Conservation (phyloP, 306 rosid genomes). For the Glycine soja region DNA sequence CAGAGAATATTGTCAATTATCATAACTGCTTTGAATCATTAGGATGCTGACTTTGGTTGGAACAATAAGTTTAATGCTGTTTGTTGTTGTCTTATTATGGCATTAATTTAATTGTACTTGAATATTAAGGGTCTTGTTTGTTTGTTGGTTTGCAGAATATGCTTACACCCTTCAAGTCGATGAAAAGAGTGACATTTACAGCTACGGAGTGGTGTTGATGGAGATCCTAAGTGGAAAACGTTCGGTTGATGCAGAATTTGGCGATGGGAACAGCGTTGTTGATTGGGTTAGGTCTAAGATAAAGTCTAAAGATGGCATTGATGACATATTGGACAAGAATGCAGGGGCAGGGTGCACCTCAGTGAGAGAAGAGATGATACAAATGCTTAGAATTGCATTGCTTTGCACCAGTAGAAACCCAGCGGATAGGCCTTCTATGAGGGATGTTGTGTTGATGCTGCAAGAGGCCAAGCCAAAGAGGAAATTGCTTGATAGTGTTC, state of each 20-base stretch:
- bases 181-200: constrained; percentile 93
- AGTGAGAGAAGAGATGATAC: constrained; percentile 84
- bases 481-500: constrained; percentile 52
- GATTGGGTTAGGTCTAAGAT: constrained; percentile 81
- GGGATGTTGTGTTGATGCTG: constrained; percentile 90
- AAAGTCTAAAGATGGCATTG: constrained; percentile 64
- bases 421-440: constrained; percentile 85
- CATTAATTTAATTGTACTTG: not conserved
- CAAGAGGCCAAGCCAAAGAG: constrained; percentile 85
- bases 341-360: constrained; percentile 71
- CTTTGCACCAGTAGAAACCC: constrained; percentile 88
- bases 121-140: not conserved
- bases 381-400: constrained; percentile 83
- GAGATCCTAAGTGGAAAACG: constrained; percentile 78
- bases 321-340: constrained; percentile 67
- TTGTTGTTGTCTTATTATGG: constrained; percentile 32
- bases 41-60: constrained; percentile 52
- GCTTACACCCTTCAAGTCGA: constrained; percentile 93
- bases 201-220: constrained; percentile 84
- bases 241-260: constrained; percentile 73
- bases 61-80: constrained; percentile 29
- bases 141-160: constrained; percentile 65
- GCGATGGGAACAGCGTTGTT: constrained; percentile 88
- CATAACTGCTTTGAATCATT: constrained; percentile 24
- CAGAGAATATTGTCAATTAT: constrained; percentile 44